Conservation (phyloP, 352 stramenopile species). For the Phytopythium boreale region DNA sequence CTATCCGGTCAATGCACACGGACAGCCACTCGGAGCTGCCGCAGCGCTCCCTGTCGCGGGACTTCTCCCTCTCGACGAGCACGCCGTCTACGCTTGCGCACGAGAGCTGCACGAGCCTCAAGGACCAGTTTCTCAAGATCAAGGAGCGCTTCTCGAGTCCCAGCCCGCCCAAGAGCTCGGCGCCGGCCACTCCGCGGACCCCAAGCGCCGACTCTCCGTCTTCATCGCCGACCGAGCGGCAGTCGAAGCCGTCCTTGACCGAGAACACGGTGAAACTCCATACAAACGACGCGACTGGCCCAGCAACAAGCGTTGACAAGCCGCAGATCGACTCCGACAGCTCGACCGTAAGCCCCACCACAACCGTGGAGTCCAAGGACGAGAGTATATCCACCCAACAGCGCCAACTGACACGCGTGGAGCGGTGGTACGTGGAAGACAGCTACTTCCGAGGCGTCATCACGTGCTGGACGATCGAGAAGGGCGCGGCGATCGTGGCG, state of each 20-base stretch:
- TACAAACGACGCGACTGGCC: background rate
- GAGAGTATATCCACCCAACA: slow-evolving; percentile 18
- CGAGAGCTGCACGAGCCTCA: slow-evolving; percentile 70
- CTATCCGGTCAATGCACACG: slow-evolving; percentile 23
- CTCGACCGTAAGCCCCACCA: background rate
- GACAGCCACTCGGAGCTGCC: slow-evolving; percentile 13
- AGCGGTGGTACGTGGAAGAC: slow-evolving; percentile 76
- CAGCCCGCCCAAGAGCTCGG: slow-evolving; percentile 16
- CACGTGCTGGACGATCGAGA: slow-evolving; percentile 76
- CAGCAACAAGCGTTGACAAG: background rate
- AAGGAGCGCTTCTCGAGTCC: slow-evolving; percentile 68
- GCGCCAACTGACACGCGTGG: slow-evolving; percentile 42
- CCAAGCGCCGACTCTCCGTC: background rate
- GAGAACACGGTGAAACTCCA: background rate
- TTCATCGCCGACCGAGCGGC: background rate
- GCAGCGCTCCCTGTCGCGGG: slow-evolving; percentile 43
- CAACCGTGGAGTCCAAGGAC: background rate
- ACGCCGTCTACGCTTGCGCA: slow-evolving; percentile 38
- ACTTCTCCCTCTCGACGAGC: slow-evolving; percentile 54
- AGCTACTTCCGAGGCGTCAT: slow-evolving; percentile 68
- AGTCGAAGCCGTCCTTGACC: background rate
- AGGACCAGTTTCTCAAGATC: slow-evolving; percentile 80
- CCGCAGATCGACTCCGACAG: background rate
- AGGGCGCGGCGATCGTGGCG: slow-evolving; percentile 54
- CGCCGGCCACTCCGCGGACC: background rate